Conservation (phyloP, 2,329 filamentous ascomycete species). For the Scleromitrula shiraiana region DNA sequence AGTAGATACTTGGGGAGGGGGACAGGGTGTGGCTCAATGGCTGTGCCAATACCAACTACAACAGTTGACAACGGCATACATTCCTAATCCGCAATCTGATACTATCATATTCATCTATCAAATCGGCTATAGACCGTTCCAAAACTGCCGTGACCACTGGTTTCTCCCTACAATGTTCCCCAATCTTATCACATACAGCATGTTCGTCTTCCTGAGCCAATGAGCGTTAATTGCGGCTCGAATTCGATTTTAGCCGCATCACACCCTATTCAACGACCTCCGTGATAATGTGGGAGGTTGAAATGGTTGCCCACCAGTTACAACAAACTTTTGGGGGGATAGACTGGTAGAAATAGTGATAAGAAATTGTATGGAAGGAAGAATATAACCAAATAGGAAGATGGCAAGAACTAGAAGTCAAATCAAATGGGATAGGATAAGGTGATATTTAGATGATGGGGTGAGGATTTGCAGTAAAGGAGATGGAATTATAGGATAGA, state of each 20-base stretch:
- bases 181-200: neutral
- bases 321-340: no score
- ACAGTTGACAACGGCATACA: no score
- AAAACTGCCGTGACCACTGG: constrained; percentile 2
- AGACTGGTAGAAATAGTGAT: no score
- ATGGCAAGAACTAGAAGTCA: neutral
- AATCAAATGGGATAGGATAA: neutral
- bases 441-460: neutral
- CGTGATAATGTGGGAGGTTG: neutral
- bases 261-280: neutral
- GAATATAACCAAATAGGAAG: neutral
- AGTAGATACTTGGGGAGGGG: no score
- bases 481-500: no score
- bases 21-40: no score
- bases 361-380: neutral
- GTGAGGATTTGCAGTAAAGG: neutral
- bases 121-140: constrained; percentile 1
- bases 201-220: neutral
- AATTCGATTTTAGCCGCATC: constrained; percentile 6
- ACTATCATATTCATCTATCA: neutral
- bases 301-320: no score
- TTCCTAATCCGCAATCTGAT: no score
- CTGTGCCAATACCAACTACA: no score
- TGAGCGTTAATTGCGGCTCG: constrained; percentile 5
- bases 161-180: neutral